Conservation (phyloP, 768 basidiomycete species). For the Amanita fuliginea region DNA sequence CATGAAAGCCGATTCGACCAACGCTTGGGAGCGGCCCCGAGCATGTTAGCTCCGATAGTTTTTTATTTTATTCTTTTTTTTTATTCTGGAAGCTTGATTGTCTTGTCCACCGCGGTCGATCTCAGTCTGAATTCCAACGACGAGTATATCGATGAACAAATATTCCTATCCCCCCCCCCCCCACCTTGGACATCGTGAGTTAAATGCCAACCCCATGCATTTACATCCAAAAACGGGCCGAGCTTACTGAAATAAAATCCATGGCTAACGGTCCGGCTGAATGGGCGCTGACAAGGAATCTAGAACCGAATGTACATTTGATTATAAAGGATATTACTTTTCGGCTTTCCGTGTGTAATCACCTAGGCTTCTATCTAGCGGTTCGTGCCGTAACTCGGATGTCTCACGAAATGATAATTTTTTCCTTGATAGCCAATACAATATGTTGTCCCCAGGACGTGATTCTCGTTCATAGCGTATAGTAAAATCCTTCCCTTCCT, state of each 20-base stretch:
- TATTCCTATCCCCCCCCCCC: background rate
- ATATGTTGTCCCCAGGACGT: too few species aligned
- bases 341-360: background rate
- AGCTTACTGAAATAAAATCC: too few species aligned
- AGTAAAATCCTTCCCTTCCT: conserved; percentile 25
- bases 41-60: background rate
- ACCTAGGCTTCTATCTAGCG: background rate
- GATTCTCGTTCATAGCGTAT: conserved; percentile 20
- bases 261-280: too few species aligned
- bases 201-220: conserved; percentile 1
- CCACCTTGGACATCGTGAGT: too few species aligned
- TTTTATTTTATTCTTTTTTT: background rate
- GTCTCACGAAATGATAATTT: too few species aligned
- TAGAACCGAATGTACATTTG: background rate
- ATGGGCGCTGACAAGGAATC: background rate
- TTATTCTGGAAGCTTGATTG: background rate
- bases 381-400: background rate
- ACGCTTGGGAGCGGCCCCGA: background rate
- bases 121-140: too few species aligned
- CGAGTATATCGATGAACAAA: too few species aligned
- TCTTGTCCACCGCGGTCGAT: too few species aligned
- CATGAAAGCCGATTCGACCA: too few species aligned
- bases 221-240: background rate
- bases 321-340: background rate
- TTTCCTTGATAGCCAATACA: too few species aligned